Conservation (phyloP, 2,329 filamentous ascomycete species). For the Phaeosphaeriaceae sp. region DNA sequence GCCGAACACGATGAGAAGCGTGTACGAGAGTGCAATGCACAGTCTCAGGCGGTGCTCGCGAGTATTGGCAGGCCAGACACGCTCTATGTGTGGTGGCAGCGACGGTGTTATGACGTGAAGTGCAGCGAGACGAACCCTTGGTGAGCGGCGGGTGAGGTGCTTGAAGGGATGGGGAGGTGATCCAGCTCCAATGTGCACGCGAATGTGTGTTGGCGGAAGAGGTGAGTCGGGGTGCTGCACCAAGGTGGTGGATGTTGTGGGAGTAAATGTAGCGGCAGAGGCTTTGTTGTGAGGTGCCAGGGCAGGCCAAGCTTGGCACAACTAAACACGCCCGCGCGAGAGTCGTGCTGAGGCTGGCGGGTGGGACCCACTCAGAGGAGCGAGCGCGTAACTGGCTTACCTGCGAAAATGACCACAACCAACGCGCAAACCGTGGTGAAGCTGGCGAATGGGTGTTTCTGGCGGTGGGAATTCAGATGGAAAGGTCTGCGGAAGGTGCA, state of each 20-base stretch:
- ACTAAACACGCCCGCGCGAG: constrained; percentile 37
- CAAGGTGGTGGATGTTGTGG: constrained; percentile 48
- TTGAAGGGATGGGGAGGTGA: constrained; percentile 37
- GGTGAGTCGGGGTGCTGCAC: constrained; percentile 35
- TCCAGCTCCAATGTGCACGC: constrained; percentile 43
- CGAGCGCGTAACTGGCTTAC: constrained; percentile 42
- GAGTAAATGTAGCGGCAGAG: constrained; percentile 32
- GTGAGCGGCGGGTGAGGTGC: constrained; percentile 32
- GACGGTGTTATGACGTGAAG: constrained; percentile 43
- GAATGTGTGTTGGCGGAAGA: constrained; percentile 24
- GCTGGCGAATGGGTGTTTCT: constrained; percentile 3
- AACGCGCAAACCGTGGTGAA: constrained; percentile 32
- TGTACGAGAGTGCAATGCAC: constrained; percentile 31
- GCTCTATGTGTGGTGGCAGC: constrained; percentile 38
- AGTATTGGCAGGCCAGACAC: constrained; percentile 42
- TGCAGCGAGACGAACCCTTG: constrained; percentile 38
- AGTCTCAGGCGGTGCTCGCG: constrained; percentile 32
- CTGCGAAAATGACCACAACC: constrained; percentile 21
- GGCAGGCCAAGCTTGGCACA: constrained; percentile 35
- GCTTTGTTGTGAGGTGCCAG: constrained; percentile 46
- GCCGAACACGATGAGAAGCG: constrained; percentile 24
- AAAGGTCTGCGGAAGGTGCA: constrained; percentile 16
- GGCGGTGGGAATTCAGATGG: constrained; percentile 6
- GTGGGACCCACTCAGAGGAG: constrained; percentile 34
- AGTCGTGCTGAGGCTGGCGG: constrained; percentile 39